These are phyloP conservation scores for Eucalyptus tenuipes DNA, from an alignment of 345 rosid species.

Conservation along the genomic window DNA sequence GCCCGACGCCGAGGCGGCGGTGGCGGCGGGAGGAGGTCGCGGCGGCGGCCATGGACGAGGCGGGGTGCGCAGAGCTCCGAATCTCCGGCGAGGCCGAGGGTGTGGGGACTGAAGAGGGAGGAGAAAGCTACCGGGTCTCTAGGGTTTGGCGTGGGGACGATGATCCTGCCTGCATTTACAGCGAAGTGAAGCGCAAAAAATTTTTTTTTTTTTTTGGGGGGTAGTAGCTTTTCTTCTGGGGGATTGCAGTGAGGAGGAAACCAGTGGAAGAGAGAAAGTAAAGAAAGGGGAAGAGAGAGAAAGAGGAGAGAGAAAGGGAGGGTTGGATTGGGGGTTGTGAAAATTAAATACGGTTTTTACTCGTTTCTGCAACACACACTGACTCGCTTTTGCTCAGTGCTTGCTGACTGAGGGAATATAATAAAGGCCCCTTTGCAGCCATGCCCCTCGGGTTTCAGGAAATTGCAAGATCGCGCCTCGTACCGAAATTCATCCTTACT, in stretches of 20 bases:
- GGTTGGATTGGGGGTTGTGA: conserved; percentile 30
- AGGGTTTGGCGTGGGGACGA: conserved; percentile 4
- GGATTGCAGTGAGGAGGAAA: neutral
- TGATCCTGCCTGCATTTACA: neutral
- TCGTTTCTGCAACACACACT: conserved; percentile 17
- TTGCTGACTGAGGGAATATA: conserved; percentile 38
- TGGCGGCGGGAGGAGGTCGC: conserved; percentile 3
- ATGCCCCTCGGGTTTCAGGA: neutral
- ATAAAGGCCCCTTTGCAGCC: conserved; percentile 10
- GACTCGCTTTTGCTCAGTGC: conserved; percentile 18
- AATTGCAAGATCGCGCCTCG: neutral
- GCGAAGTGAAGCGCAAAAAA: neutral
- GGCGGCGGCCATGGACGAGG: conserved; percentile 31
- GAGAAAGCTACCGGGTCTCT: neutral
- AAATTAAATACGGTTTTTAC: conserved; percentile 30
- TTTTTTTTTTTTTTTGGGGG: neutral
- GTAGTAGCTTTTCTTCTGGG: neutral
- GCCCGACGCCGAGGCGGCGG: neutral
- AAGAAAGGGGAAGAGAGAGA: neutral
- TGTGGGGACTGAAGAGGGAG: neutral
- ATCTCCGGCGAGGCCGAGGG: neutral
- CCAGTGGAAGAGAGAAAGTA: conserved; percentile 10
- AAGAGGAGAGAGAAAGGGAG: neutral
- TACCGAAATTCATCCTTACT: neutral
- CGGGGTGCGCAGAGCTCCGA: conserved; percentile 9